A percentile compares a stretch with the other conserved stretches of the same genome.
Evolutionary conservation across 106 monocot species (phyloP).

Genomic region (Acorus calamus): DNA sequence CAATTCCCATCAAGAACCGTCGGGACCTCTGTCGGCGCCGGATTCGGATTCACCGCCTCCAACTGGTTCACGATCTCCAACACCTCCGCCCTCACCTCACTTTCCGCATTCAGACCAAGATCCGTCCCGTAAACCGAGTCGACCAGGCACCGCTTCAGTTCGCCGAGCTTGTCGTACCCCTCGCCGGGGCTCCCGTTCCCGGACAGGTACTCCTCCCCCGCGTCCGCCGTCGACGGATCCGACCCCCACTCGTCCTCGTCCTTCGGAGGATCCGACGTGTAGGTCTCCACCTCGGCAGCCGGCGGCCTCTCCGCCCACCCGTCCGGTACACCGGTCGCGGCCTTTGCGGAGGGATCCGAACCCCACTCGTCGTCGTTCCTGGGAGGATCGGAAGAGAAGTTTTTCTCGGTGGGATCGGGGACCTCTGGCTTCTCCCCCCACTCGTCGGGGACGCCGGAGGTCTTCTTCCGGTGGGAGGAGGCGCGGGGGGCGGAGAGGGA

Average conservation of each 20-base stretch:
- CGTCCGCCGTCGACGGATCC: not conserved
- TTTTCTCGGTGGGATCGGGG: conserved; percentile 6
- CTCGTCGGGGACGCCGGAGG: conserved; percentile 31
- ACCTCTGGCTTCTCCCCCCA: conserved; percentile 31
- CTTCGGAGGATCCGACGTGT: conserved; percentile 13
- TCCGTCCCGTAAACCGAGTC: conserved; percentile 50
- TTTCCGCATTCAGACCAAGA: conserved; percentile 30
- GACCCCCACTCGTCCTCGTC: conserved; percentile 34
- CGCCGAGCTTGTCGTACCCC: conserved; percentile 18
- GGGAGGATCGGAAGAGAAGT: conserved; percentile 12
- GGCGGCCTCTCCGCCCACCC: conserved; percentile 35
- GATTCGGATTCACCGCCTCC: conserved; percentile 48
- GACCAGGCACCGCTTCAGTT: conserved; percentile 46
- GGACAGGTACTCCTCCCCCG: not conserved
- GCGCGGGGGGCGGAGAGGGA: no score
- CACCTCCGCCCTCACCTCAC: conserved; percentile 42
- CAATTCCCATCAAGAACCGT: conserved; percentile 56
- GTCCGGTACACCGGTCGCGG: conserved; percentile 21
- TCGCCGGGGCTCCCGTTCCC: no score
- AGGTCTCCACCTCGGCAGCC: conserved; percentile 2
- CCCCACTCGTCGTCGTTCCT: conserved; percentile 25
- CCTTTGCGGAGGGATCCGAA: no score
- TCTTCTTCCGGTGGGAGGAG: no score
- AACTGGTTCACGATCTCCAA: conserved; percentile 50
- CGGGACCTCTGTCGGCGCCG: conserved; percentile 29